Evolutionary conservation across 2,329 filamentous ascomycete species (phyloP).

Genomic region (Aspergillus unguis): DNA sequence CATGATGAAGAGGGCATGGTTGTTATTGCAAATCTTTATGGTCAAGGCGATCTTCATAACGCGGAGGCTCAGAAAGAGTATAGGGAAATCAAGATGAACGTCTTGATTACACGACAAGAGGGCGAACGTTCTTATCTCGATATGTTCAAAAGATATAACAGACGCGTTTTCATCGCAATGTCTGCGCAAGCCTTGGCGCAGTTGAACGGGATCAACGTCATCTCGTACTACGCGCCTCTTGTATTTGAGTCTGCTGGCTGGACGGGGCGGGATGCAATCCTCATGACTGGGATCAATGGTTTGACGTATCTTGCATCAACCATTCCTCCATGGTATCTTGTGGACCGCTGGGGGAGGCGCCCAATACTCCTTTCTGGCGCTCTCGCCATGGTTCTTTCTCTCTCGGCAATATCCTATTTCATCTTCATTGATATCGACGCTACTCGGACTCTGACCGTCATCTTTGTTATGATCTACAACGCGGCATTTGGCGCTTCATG

Average conservation of each 20-base stretch:
- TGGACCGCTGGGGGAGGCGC: slow-evolving; percentile 86
- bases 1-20: slow-evolving; percentile 98
- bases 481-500: slow-evolving; percentile 95
- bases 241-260: slow-evolving; percentile 98
- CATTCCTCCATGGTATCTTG: slow-evolving; percentile 94
- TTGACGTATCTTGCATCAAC: slow-evolving; percentile 89
- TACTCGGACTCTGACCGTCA: slow-evolving; percentile 80
- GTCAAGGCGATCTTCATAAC: slow-evolving; percentile 92
- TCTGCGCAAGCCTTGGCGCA: slow-evolving; percentile 94
- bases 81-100: slow-evolving; percentile 98
- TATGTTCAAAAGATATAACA: slow-evolving; percentile 92
- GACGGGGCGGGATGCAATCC: slow-evolving; percentile 81
- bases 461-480: slow-evolving; percentile 98
- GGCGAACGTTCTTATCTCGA: slow-evolving; percentile 87
- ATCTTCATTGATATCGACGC: slow-evolving; percentile 75
- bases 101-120: slow-evolving; percentile 88
- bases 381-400: slow-evolving; percentile 79
- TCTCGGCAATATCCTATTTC: slow-evolving; percentile 92
- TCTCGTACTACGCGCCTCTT: slow-evolving; percentile 95
- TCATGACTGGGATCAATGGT: slow-evolving; percentile 97
- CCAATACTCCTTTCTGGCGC: slow-evolving; percentile 88
- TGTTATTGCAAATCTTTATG: slow-evolving; percentile 96
- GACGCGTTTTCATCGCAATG: slow-evolving; percentile 97
- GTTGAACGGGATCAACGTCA: slow-evolving; percentile 98
- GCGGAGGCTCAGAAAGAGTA: slow-evolving; percentile 91